Conservation (phyloP, 1,284 basidiomycete genomes). For the Meripilus lineatus region DNA sequence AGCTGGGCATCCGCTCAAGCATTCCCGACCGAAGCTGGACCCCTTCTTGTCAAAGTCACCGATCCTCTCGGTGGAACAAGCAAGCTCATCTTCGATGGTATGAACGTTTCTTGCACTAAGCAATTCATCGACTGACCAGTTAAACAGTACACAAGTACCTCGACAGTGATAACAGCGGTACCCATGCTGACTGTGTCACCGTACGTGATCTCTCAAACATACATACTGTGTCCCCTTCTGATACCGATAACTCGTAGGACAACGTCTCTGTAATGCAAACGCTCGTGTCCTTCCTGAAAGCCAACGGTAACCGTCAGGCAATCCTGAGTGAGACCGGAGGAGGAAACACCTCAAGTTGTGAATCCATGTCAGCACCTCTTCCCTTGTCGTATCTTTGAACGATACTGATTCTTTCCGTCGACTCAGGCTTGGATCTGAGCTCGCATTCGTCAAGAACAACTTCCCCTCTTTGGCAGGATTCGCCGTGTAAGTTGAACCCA, state of each 20-base stretch:
- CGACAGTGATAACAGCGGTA: slow-evolving; percentile 55
- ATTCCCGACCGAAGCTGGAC: slow-evolving; percentile 49
- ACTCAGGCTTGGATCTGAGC: slow-evolving; percentile 35
- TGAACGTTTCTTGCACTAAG: slow-evolving; percentile 5
- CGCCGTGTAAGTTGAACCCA: slow-evolving; percentile 26
- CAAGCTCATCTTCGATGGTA: slow-evolving; percentile 54
- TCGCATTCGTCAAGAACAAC: slow-evolving; percentile 43
- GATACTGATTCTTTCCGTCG: slow-evolving; percentile 1
- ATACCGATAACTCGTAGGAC: slow-evolving; percentile 22
- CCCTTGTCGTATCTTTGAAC: background rate
- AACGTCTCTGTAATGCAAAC: slow-evolving; percentile 42
- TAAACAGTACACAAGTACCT: slow-evolving; percentile 55
- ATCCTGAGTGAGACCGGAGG: slow-evolving; percentile 57
- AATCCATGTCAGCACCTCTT: slow-evolving; percentile 28
- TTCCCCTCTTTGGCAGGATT: slow-evolving; percentile 44
- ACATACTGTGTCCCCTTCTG: background rate
- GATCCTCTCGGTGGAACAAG: slow-evolving; percentile 46
- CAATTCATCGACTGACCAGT: background rate
- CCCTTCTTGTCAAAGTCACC: slow-evolving; percentile 43
- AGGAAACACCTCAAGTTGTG: slow-evolving; percentile 47
- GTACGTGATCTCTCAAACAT: slow-evolving; percentile 13
- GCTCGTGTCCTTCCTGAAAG: slow-evolving; percentile 42
- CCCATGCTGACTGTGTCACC: slow-evolving; percentile 43
- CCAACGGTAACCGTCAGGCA: slow-evolving; percentile 49
- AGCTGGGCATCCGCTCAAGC: slow-evolving; percentile 40